phyloP scores from a whole-genome alignment of 805 yeast genomes.

The Saturnispora ahearnii region DNA sequence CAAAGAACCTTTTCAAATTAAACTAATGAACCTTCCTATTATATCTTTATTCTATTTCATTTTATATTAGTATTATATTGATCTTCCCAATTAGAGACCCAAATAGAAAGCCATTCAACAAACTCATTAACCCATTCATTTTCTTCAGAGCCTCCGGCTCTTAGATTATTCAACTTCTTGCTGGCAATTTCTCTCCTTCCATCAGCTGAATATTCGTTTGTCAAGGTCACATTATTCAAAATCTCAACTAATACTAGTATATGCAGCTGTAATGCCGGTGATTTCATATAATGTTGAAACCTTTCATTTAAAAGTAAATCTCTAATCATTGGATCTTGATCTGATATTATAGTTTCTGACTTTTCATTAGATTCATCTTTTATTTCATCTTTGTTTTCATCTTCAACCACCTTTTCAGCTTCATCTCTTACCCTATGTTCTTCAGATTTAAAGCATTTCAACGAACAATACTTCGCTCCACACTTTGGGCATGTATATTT shows the following conservation, averaged over 20 bases:
- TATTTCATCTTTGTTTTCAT: not conserved
- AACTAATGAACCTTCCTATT: constrained; percentile 19
- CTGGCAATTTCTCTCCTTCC: constrained; percentile 52
- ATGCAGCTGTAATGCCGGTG: constrained; percentile 50
- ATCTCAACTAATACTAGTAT: constrained; percentile 40
- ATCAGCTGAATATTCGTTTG: constrained; percentile 44
- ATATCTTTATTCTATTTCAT: not conserved
- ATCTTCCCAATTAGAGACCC: constrained; percentile 8
- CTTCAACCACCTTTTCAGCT: not conserved
- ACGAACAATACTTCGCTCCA: constrained; percentile 43
- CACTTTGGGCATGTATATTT: constrained; percentile 45
- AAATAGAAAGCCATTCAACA: constrained; percentile 11
- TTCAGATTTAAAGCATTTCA: constrained; percentile 49
- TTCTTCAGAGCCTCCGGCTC: constrained; percentile 57
- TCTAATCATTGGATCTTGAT: constrained; percentile 20
- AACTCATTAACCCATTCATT: constrained; percentile 68
- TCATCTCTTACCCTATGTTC: constrained; percentile 26
- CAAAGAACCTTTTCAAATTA: constrained; percentile 18
- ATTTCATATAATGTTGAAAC: constrained; percentile 38
- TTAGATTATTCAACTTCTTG: constrained; percentile 48
- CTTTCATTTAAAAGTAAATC: constrained; percentile 33
- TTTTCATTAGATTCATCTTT: not conserved
- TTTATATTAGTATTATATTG: not conserved
- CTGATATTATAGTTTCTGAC: not conserved
- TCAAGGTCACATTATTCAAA: constrained; percentile 35